A percentile compares a stretch with the other conserved stretches of the same genome.
phyloP scores from a whole-genome alignment of 2,329 filamentous ascomycete genomes.

The Exophiala sideris region DNA sequence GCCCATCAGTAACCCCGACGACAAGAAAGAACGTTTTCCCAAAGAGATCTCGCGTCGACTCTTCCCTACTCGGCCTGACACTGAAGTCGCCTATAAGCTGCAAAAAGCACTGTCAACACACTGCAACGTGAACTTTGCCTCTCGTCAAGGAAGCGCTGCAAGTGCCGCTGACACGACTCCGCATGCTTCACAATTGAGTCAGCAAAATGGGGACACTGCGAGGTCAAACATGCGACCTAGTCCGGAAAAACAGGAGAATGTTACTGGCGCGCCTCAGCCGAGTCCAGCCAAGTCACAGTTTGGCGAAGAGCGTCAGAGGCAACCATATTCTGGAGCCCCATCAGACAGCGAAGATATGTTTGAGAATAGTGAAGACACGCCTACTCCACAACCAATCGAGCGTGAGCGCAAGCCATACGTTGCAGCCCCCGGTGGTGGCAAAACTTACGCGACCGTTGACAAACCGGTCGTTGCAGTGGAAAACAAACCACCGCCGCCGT shows the following conservation, averaged over 20 bases:
- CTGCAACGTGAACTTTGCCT: conserved; percentile 46
- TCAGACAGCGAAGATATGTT: conserved; percentile 24
- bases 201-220: conserved; percentile 17
- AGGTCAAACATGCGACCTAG: conserved; percentile 28
- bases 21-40: conserved; percentile 69
- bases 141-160: conserved; percentile 32
- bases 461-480: conserved; percentile 7
- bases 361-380: conserved; percentile 38
- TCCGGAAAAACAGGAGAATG: conserved; percentile 8
- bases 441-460: conserved; percentile 48
- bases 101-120: conserved; percentile 58
- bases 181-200: conserved; percentile 18
- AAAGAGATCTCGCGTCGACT: conserved; percentile 73
- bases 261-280: neutral
- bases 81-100: conserved; percentile 57
- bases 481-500: conserved; percentile 8
- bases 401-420: conserved; percentile 64
- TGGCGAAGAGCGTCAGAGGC: conserved; percentile 35
- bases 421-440: conserved; percentile 58
- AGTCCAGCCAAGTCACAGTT: conserved; percentile 30
- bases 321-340: conserved; percentile 11
- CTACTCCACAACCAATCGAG: conserved; percentile 54
- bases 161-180: conserved; percentile 34
- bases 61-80: conserved; percentile 61
- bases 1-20: conserved; percentile 65